These are phyloP conservation scores for Cryptococcus wingfieldii DNA, from an alignment of 1,284 basidiomycete species.

Conservation along the genomic window DNA sequence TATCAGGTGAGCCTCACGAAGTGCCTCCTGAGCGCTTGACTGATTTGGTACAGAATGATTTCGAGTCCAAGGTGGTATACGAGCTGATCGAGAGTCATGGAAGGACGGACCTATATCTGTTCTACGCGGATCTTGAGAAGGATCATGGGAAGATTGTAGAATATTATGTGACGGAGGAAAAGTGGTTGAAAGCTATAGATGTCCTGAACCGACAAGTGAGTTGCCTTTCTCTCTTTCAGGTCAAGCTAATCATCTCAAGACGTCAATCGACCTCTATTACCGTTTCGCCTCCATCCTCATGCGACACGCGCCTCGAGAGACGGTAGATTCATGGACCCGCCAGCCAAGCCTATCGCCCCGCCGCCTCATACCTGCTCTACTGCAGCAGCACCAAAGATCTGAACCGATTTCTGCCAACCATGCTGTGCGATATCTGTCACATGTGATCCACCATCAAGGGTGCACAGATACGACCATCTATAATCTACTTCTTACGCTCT, in stretches of 20 bases:
- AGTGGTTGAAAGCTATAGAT: slow-evolving; percentile 87
- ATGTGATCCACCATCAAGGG: slow-evolving; percentile 66
- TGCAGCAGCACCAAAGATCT: slow-evolving; percentile 62
- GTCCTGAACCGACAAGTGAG: slow-evolving; percentile 77
- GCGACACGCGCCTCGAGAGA: slow-evolving; percentile 77
- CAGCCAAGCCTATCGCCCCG: slow-evolving; percentile 73
- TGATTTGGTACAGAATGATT: slow-evolving; percentile 57
- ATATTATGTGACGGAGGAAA: slow-evolving; percentile 85
- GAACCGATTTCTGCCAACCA: slow-evolving; percentile 58
- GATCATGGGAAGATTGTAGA: slow-evolving; percentile 84
- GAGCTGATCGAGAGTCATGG: slow-evolving; percentile 92
- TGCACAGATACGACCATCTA: slow-evolving; percentile 84
- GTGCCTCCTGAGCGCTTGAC: not conserved
- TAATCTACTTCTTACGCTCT: slow-evolving; percentile 87
- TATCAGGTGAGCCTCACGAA: slow-evolving; percentile 62
- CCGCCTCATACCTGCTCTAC: slow-evolving; percentile 81
- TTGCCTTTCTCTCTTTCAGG: not conserved
- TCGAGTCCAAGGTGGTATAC: slow-evolving; percentile 81
- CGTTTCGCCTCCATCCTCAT: slow-evolving; percentile 84
- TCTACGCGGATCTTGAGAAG: slow-evolving; percentile 77
- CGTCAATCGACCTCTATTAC: slow-evolving; percentile 73
- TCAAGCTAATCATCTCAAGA: not conserved
- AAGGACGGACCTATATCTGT: slow-evolving; percentile 83
- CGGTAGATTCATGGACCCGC: slow-evolving; percentile 87
- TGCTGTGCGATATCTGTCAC: slow-evolving; percentile 79